These are phyloP conservation scores for Phytophthora nicotianae DNA, from an alignment of 352 stramenopile species.

Conservation along the genomic window DNA sequence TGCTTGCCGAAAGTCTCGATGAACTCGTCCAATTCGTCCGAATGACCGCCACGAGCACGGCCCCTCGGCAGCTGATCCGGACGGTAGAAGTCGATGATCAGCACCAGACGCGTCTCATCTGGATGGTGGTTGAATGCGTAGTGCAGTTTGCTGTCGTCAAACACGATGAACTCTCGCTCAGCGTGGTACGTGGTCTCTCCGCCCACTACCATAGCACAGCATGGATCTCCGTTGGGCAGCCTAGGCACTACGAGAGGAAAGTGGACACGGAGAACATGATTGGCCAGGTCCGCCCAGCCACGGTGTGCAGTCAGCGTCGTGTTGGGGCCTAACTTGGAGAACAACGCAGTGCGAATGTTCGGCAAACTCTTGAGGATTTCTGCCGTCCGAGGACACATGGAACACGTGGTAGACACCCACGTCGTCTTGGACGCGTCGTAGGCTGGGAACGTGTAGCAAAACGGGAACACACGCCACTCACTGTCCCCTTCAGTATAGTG, in stretches of 20 bases:
- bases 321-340: conserved; percentile 87
- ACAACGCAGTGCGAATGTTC: conserved; percentile 84
- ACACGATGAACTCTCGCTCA: conserved; percentile 86
- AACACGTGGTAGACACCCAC: conserved; percentile 81
- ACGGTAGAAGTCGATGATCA: conserved; percentile 91
- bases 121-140: conserved; percentile 85
- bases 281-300: conserved; percentile 90
- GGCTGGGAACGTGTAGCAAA: conserved; percentile 91
- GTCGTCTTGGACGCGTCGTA: conserved; percentile 83
- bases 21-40: conserved; percentile 90
- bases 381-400: conserved; percentile 80
- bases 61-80: conserved; percentile 81
- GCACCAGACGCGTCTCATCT: conserved; percentile 67
- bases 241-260: conserved; percentile 72
- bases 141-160: conserved; percentile 93
- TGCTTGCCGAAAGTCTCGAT: conserved; percentile 83
- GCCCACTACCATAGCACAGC: conserved; percentile 82
- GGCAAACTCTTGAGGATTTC: conserved; percentile 69
- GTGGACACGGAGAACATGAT: conserved; percentile 89
- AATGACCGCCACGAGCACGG: conserved; percentile 82
- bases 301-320: conserved; percentile 76
- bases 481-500: conserved; percentile 77
- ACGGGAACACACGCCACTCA: conserved; percentile 89
- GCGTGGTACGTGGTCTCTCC: conserved; percentile 71
- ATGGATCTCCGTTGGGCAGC: conserved; percentile 53